Conservation (phyloP, 176 grass and related monocot genomes). For the Dendrocalamus sinicus region DNA sequence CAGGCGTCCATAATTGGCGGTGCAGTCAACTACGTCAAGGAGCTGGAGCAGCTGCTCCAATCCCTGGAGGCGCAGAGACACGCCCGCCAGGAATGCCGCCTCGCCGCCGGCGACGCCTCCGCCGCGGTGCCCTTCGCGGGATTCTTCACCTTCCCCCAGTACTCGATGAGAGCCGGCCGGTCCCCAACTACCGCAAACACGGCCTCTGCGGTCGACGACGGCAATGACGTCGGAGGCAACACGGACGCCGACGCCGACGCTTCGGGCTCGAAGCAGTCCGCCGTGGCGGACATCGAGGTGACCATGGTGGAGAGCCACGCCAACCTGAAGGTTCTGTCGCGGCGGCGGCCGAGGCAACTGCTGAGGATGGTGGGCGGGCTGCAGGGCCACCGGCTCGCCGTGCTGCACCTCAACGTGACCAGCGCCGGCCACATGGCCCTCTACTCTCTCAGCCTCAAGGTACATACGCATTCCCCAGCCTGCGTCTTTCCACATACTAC, state of each 20-base stretch:
- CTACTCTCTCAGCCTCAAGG: conserved; percentile 85
- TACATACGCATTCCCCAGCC: conserved; percentile 35
- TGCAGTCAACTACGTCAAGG: conserved; percentile 91
- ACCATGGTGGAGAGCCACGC: conserved; percentile 82
- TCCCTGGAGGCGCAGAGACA: conserved; percentile 60
- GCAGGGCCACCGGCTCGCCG: conserved; percentile 59
- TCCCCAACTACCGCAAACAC: background rate
- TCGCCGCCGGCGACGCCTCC: background rate
- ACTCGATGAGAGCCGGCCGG: conserved; percentile 41
- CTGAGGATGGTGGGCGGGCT: conserved; percentile 56
- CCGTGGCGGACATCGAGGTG: conserved; percentile 75
- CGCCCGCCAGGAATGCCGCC: background rate
- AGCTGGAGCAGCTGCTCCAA: conserved; percentile 79
- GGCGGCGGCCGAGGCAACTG: conserved; percentile 61
- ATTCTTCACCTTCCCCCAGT: conserved; percentile 87
- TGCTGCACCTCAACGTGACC: conserved; percentile 74
- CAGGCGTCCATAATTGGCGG: conserved; percentile 95
- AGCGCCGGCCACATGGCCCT: conserved; percentile 48
- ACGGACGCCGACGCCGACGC: conserved; percentile 23
- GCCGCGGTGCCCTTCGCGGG: conserved; percentile 44
- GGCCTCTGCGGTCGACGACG: background rate
- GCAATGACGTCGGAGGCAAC: conserved; percentile 42
- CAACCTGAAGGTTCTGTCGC: conserved; percentile 62
- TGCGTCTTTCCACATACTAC: conserved; percentile 6
- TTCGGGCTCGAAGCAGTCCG: conserved; percentile 43